These are phyloP conservation scores for Amoebophrya sp. DNA, from an alignment of 169 alveolate species.

Conservation along the genomic window DNA sequence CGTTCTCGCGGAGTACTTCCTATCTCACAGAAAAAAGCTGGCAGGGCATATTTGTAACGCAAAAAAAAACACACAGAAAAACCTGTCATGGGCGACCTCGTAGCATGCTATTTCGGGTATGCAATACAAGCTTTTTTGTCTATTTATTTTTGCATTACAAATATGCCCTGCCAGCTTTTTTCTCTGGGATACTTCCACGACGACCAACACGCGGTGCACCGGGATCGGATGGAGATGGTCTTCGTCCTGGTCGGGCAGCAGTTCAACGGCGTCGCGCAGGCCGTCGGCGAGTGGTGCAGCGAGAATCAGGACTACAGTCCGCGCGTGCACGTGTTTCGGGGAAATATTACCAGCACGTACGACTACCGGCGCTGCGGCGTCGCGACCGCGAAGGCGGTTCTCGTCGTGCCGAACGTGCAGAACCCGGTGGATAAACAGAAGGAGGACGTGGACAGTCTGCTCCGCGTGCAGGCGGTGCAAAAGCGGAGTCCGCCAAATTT, in stretches of 20 bases:
- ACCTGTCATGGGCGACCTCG: too few relatives aligned
- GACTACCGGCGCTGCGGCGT: not conserved
- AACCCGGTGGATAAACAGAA: not conserved
- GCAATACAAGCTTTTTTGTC: too few relatives aligned
- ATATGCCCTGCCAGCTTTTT: too few relatives aligned
- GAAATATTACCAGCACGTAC: not conserved
- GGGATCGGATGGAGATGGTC: not conserved
- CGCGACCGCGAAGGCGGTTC: not conserved
- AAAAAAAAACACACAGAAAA: too few relatives aligned
- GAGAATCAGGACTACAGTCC: not conserved
- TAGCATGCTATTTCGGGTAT: too few relatives aligned
- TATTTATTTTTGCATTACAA: too few relatives aligned
- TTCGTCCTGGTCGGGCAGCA: not conserved
- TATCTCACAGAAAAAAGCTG: too few relatives aligned
- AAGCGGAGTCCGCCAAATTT: not conserved
- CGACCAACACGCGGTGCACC: constrained; percentile 7
- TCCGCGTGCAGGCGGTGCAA: constrained; percentile 11
- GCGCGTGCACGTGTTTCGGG: constrained; percentile 7
- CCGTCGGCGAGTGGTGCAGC: not conserved
- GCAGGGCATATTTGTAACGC: too few relatives aligned
- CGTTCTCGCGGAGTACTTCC: too few relatives aligned
- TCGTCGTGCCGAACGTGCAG: constrained; percentile 23
- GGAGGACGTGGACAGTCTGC: not conserved
- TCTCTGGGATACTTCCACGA: not conserved
- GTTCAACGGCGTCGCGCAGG: not conserved